phyloP scores from a whole-genome alignment of 257 asterid species.

The Rhazya stricta region DNA sequence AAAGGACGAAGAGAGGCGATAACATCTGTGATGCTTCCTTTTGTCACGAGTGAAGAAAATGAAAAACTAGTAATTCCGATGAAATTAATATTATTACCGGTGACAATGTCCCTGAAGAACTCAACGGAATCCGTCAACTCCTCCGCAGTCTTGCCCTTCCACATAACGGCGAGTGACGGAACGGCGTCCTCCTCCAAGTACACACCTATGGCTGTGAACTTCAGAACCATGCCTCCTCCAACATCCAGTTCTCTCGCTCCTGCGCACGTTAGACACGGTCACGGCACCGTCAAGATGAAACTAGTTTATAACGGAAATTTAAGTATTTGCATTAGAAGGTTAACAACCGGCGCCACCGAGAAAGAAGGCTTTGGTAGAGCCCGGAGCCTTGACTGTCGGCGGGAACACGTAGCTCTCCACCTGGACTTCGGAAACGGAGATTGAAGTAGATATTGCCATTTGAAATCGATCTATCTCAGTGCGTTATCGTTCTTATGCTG shows the following conservation, averaged over 20 bases:
- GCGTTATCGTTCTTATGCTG: background rate
- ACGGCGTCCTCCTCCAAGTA: constrained; percentile 61
- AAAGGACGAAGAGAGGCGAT: background rate
- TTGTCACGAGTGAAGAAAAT: no score
- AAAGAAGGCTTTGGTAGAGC: constrained; percentile 42
- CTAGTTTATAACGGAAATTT: background rate
- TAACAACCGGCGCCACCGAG: constrained; percentile 90
- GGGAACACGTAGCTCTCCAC: constrained; percentile 59
- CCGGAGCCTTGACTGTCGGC: constrained; percentile 58
- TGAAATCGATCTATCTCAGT: background rate
- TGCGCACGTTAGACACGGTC: constrained; percentile 26
- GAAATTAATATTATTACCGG: constrained; percentile 35
- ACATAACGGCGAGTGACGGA: constrained; percentile 55
- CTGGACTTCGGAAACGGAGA: constrained; percentile 36
- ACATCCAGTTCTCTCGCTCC: constrained; percentile 75
- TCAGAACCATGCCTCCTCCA: constrained; percentile 55
- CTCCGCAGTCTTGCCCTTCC: constrained; percentile 67
- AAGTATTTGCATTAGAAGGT: background rate
- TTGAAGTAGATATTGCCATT: constrained; percentile 15
- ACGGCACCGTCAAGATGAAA: no score
- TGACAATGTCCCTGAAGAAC: constrained; percentile 59
- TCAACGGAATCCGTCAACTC: constrained; percentile 59
- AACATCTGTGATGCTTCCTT: no score
- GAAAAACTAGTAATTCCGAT: background rate
- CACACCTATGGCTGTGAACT: constrained; percentile 77